A percentile compares a stretch with the other conserved stretches of the same genome.
Conservation (phyloP, 78 protist species). For the Dictyostelium brefeldianum region DNA sequence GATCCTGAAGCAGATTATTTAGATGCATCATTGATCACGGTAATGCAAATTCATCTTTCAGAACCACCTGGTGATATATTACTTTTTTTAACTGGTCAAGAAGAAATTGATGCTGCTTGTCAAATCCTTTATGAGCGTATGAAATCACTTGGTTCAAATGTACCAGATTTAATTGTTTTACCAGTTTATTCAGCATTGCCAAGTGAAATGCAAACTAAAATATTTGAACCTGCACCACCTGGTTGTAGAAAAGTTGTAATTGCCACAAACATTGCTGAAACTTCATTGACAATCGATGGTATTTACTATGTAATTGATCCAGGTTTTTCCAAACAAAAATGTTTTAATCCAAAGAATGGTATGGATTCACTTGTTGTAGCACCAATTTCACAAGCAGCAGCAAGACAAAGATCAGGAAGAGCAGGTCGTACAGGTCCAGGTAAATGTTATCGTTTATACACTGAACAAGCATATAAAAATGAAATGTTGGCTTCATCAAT, state of each 20-base stretch:
- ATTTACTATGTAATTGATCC: slow-evolving; percentile 92
- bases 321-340: slow-evolving; percentile 96
- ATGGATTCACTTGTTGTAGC: slow-evolving; percentile 97
- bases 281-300: slow-evolving; percentile 94
- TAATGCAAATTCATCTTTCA: slow-evolving; percentile 96
- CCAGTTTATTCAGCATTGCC: slow-evolving; percentile 97
- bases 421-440: slow-evolving; percentile 99
- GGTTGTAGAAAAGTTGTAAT: slow-evolving; percentile 93
- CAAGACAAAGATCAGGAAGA: slow-evolving; percentile 97
- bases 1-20: slow-evolving; percentile 98
- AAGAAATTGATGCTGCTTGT: slow-evolving; percentile 99
- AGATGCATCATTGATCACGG: slow-evolving; percentile 97
- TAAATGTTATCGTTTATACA: slow-evolving; percentile 99
- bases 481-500: slow-evolving; percentile 96
- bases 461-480: slow-evolving; percentile 96
- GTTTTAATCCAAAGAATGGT: slow-evolving; percentile 96
- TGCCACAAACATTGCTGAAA: slow-evolving; percentile 95
- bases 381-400: slow-evolving; percentile 98
- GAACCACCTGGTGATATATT: slow-evolving; percentile 99
- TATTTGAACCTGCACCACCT: slow-evolving; percentile 98
- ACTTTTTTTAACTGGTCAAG: slow-evolving; percentile 99
- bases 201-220: slow-evolving; percentile 94
- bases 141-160: slow-evolving; percentile 91
- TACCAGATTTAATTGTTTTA: slow-evolving; percentile 94
- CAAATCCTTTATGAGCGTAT: slow-evolving; percentile 97